Evolutionary conservation across 73 alveolate species (phyloP).

Genomic region (Tetrahymena thermophila): DNA sequence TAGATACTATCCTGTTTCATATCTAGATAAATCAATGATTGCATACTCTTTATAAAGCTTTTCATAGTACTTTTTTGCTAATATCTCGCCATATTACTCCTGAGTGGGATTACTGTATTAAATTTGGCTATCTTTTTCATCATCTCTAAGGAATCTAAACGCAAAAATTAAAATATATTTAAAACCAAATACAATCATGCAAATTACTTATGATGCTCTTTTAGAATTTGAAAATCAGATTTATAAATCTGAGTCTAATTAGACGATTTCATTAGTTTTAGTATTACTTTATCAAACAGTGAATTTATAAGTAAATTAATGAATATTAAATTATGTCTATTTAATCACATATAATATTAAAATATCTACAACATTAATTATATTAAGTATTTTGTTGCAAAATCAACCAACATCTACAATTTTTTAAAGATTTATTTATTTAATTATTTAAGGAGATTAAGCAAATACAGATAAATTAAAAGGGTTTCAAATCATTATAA

Average conservation of each 20-base stretch:
- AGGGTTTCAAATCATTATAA: not conserved
- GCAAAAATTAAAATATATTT: not conserved
- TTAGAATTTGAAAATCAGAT: not conserved
- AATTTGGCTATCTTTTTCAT: constrained; percentile 25
- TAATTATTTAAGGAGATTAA: not conserved
- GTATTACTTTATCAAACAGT: not conserved
- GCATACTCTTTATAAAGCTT: constrained; percentile 52
- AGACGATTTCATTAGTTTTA: not conserved
- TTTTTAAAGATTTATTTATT: too few species aligned
- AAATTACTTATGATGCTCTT: constrained; percentile 12
- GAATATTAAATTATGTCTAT: not conserved
- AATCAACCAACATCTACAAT: too few species aligned
- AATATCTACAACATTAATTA: not conserved
- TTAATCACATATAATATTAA: too few species aligned
- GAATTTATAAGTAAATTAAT: too few species aligned
- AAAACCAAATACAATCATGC: not conserved
- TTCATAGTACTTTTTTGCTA: constrained; percentile 35
- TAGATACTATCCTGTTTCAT: constrained; percentile 54
- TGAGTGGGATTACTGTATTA: not conserved
- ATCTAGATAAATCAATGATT: constrained; percentile 41
- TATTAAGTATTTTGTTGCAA: too few species aligned
- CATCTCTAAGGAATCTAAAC: constrained; percentile 7
- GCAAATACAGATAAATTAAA: not conserved
- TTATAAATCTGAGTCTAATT: not conserved
- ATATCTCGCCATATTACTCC: constrained; percentile 17